Base-by-base conservation (phyloP, 495 filamentous ascomycete genomes). In the Stereocaulon alpinum region DNA sequence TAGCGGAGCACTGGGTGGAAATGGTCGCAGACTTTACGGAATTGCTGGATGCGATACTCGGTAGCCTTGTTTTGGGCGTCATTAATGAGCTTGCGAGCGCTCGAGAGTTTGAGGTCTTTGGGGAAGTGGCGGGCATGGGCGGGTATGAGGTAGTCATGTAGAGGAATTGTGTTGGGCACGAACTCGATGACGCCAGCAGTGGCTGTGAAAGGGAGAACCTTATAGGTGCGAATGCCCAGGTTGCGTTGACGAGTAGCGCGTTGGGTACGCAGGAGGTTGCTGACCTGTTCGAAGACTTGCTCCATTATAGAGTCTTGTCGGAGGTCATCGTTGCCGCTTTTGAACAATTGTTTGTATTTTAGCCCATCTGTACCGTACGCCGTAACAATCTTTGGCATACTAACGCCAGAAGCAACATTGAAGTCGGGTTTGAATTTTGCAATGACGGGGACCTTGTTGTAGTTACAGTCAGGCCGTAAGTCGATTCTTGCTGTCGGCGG, bases 251-350 rank as follows among this genome's bases (percentile, higher is more conserved):
- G 84, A 7, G 94, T 96, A 12, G 86, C 82, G 51, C 86, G 82
- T 64, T 96, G 87, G 27, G 86, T 85, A 71, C 87, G 86, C 27
- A 99, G 77, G 6, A 97, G 83, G 56, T 86, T 85, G 66, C 87
- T 95, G 32, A 96, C 93, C 79, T 95, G 88, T 51, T 88, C 89
- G 72, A 97, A 99, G 34, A 99, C 93, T 73, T 99, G 93, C 70
- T 97, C 94, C 94, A 99, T 99, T 73, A 99, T 99, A 18, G 93
- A 89, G 67, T 99, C 93, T 73, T 99, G 93, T n/a, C 93, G 86
- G 14, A 99, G 79, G 66, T 98, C 93, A 69, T 97, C 91, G 62
- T 88, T 91, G 30, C 91, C 89, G 65, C 88, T 87, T 74, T 99
- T 99, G 68, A 93, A 85, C 61, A 97, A 76, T 69, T 95, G 89